Conservation (phyloP, 2,329 filamentous ascomycete species). For the Phialophora macrospora region DNA sequence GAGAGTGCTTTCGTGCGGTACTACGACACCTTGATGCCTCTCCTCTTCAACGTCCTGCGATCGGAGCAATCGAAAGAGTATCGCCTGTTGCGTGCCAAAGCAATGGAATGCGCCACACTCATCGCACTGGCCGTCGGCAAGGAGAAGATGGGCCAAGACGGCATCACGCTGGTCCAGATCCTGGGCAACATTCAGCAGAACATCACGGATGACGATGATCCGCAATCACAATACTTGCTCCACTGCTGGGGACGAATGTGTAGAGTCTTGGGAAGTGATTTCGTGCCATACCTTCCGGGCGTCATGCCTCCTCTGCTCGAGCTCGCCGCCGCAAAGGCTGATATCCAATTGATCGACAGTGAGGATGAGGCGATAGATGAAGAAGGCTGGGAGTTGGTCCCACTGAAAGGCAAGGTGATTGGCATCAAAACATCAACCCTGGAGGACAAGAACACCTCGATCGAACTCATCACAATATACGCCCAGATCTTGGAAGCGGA, state of each 20-base stretch:
- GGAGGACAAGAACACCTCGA: conserved; percentile 99
- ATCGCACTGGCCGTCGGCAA: conserved; percentile 93
- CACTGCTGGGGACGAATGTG: conserved; percentile 99
- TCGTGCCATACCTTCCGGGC: conserved; percentile 86
- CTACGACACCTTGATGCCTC: conserved; percentile 93
- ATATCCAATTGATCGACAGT: conserved; percentile 93
- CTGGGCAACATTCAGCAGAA: conserved; percentile 82
- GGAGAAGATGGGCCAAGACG: conserved; percentile 85
- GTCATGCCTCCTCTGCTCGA: conserved; percentile 95
- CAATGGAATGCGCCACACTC: conserved; percentile 97
- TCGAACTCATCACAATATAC: conserved; percentile 96
- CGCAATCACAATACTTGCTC: conserved; percentile 93
- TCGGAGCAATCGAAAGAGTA: conserved; percentile 94
- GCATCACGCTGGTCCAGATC: conserved; percentile 82
- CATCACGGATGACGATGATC: conserved; percentile 90
- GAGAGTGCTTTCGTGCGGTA: conserved; percentile 94
- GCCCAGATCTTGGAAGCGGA: conserved; percentile 91
- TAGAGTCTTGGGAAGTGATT: conserved; percentile 85
- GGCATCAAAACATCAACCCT: conserved; percentile 96
- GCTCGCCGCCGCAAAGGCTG: conserved; percentile 90
- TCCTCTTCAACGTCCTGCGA: conserved; percentile 85
- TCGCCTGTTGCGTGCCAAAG: conserved; percentile 87
- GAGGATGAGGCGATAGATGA: conserved; percentile 92
- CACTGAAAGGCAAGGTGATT: conserved; percentile 96
- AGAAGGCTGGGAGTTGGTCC: conserved; percentile 96